Conservation (phyloP, 75 land plant genomes). For the Cupressus sempervirens region DNA sequence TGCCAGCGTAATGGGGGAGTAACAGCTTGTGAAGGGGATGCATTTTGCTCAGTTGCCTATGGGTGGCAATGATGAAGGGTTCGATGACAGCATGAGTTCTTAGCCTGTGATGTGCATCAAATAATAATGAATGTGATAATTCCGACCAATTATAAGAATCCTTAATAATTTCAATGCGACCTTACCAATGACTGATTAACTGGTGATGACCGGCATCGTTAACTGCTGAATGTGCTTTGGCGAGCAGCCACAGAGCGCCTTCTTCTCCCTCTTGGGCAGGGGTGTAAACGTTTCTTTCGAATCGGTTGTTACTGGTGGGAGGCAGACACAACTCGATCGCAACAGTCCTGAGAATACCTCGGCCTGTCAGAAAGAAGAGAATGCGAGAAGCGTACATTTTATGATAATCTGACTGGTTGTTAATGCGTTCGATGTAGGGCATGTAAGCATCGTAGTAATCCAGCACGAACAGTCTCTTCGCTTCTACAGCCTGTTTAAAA, state of each 20-base stretch:
- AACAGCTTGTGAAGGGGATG: no score
- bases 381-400: constrained; percentile 29
- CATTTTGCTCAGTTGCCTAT: constrained; percentile 27
- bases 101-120: constrained; percentile 12
- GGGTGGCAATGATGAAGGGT: constrained; percentile 36
- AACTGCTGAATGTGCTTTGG: constrained; percentile 14
- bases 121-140: neutral
- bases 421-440: constrained; percentile 23
- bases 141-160: no score
- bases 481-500: constrained; percentile 16
- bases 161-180: no score
- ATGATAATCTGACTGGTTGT: constrained; percentile 17
- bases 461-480: constrained; percentile 19
- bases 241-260: constrained; percentile 23
- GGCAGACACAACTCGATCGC: constrained; percentile 38
- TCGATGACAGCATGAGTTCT: constrained; percentile 32
- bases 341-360: constrained; percentile 20
- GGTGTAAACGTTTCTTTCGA: constrained; percentile 32
- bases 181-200: constrained; percentile 24
- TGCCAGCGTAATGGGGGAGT: constrained; percentile 28
- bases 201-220: constrained; percentile 26
- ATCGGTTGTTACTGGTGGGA: constrained; percentile 23
- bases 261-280: constrained; percentile 40
- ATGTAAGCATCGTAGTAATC: constrained; percentile 28
- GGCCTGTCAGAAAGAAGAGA: constrained; percentile 13